Evolutionary conservation across 169 alveolate genomes (phyloP).

Genomic region (Babesia sp.): DNA sequence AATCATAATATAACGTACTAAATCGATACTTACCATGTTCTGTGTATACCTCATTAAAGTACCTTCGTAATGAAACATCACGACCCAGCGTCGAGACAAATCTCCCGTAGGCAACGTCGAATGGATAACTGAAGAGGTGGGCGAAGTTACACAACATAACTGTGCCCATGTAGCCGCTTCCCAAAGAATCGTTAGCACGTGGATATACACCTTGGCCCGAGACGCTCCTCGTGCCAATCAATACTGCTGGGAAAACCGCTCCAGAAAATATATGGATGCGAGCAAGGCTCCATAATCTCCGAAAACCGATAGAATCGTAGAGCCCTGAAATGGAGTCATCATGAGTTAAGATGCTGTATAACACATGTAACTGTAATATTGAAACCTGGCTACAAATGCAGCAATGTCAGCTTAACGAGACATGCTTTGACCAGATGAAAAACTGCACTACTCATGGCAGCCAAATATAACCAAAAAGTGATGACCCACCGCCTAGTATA

Average conservation of each 20-base stretch:
- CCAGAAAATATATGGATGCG: conserved; percentile 47
- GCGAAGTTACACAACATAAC: conserved; percentile 29
- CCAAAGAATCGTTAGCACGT: conserved; percentile 10
- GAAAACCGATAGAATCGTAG: conserved; percentile 29
- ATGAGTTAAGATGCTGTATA: not conserved
- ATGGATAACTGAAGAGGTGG: conserved; percentile 63
- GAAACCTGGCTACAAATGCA: not conserved
- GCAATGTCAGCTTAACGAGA: not conserved
- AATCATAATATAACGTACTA: not conserved
- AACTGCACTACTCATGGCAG: not conserved
- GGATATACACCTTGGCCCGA: conserved; percentile 2
- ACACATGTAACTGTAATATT: not conserved
- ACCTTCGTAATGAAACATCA: not conserved
- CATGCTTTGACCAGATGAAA: not conserved
- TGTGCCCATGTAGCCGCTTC: conserved; percentile 22
- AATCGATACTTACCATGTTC: conserved; percentile 10
- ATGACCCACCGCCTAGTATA: conserved; percentile 47
- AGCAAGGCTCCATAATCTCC: conserved; percentile 46
- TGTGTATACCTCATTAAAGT: not conserved
- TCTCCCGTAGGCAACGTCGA: conserved; percentile 60
- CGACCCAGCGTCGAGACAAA: conserved; percentile 11
- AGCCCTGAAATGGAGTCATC: conserved; percentile 11
- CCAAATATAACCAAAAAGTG: not conserved
- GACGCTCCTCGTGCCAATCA: conserved; percentile 11
- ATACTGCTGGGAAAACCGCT: conserved; percentile 48